Conservation (phyloP, 495 filamentous ascomycete species). For the Ascobolus immersus region DNA sequence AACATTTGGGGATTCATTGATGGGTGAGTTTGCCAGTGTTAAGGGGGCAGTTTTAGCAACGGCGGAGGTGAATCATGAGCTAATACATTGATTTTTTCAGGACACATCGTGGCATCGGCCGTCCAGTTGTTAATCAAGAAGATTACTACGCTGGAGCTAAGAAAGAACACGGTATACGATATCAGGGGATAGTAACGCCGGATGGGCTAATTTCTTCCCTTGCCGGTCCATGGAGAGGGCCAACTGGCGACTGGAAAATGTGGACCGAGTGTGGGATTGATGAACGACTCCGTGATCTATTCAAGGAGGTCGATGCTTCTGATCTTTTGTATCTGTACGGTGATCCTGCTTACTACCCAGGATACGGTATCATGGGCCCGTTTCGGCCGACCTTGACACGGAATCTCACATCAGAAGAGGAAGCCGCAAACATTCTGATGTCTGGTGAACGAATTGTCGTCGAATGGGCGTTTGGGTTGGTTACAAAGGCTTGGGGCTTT, state of each 20-base stretch:
- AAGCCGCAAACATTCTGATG: neutral
- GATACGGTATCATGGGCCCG: neutral
- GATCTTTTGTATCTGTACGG: neutral
- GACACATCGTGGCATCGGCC: neutral
- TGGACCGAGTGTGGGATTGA: neutral
- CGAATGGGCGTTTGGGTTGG: neutral
- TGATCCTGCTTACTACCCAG: neutral
- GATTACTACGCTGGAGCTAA: neutral
- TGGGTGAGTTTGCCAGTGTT: neutral
- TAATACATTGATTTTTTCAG: no score
- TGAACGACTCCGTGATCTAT: no score
- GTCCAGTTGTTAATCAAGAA: neutral
- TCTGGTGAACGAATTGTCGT: neutral
- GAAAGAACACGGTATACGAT: neutral
- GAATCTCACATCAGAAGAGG: neutral
- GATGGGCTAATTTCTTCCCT: neutral
- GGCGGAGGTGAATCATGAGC: no score
- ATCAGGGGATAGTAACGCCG: neutral
- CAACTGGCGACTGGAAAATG: neutral
- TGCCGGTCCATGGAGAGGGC: neutral
- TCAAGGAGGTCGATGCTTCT: no score
- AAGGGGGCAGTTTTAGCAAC: no score
- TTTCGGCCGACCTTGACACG: neutral
- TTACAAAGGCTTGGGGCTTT: neutral
- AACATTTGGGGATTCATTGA: neutral